Base-by-base conservation (phyloP, 352 stramenopile species). In the Achlya hypogyna region DNA sequence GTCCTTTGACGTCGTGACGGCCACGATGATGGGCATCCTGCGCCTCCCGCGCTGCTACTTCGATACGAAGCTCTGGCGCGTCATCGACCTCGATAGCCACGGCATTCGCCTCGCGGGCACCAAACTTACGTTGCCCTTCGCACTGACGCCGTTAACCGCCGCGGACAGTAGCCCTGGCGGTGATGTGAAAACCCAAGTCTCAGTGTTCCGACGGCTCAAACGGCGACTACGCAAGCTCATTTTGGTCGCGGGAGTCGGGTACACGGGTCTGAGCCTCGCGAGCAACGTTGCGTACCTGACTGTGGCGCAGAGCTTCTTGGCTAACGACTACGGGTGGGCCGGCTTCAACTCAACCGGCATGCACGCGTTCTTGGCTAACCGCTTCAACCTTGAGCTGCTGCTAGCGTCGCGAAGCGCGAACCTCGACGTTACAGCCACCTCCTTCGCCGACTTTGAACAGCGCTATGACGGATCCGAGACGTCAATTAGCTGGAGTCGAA, bases 261-360 rank as follows among this genome's bases (percentile, higher is more conserved):
- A 42, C 34, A 14, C 34, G 34, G 14, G 34, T 42, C 34, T 42
- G 34, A 42, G 34, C 8, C 34, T 64, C 16, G 25, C 32, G n/a
- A 52, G 56, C 28, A 64, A 38, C 28, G 28, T 64, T 22, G 22
- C 16, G 25, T 64, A 64, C 32, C 43, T 64, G 14, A 64, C 20
- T 5, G 43, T 64, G 2, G 25, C 38, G 6, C 25, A 64, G 28
- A 16, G 10, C n/a, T 49, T 49, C 27, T 35, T 64, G 25, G 22
- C 40, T 22, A 63, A 63, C 40, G 53, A 63, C 53, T 49, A 49
- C n/a, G 18, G 53, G 10, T 63, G 53, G 53, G 31, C 25, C 4
- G 53, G 53, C n/a, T 63, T 63, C 40, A 63, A 63, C 40, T 25
- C 14, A 4, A 51, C 53, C 4, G 53, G 53, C 6, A 31, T 32